phyloP scores from a whole-genome alignment of 2,329 filamentous ascomycete species.

The Cadophora sp. region DNA sequence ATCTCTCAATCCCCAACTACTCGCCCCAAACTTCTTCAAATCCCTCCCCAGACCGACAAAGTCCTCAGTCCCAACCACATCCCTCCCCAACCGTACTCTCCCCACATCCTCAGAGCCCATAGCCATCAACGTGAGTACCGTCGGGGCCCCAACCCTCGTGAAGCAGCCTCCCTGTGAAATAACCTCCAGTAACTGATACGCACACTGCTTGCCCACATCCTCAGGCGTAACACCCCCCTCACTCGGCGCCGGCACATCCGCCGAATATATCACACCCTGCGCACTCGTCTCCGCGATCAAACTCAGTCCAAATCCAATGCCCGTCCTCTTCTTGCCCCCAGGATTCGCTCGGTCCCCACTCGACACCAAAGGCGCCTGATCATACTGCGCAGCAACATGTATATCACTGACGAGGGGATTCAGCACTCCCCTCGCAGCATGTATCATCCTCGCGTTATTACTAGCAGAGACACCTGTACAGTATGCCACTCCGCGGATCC shows the following conservation, averaged over 20 bases:
- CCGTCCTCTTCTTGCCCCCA: slow-evolving; percentile 70
- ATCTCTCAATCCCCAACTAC: slow-evolving; percentile 88
- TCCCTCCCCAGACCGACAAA: slow-evolving; percentile 83
- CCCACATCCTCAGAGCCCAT: slow-evolving; percentile 98
- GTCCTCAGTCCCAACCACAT: slow-evolving; percentile 82
- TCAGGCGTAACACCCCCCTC: slow-evolving; percentile 85
- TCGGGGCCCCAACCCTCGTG: slow-evolving; percentile 72
- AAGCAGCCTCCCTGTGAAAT: slow-evolving; percentile 86
- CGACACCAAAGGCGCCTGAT: slow-evolving; percentile 63
- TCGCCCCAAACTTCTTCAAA: slow-evolving; percentile 85
- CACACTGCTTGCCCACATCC: slow-evolving; percentile 87
- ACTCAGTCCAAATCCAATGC: slow-evolving; percentile 90
- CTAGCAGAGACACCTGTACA: slow-evolving; percentile 88
- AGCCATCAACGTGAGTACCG: slow-evolving; percentile 88
- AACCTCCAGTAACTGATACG: slow-evolving; percentile 85
- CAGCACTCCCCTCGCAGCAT: slow-evolving; percentile 83
- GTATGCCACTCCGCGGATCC: slow-evolving; percentile 92
- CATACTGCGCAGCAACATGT: slow-evolving; percentile 84
- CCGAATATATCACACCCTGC: slow-evolving; percentile 81
- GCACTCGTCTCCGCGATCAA: slow-evolving; percentile 92
- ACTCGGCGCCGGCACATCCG: slow-evolving; percentile 78
- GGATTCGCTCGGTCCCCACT: slow-evolving; percentile 61
- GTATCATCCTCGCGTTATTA: slow-evolving; percentile 96
- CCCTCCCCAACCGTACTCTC: slow-evolving; percentile 79
- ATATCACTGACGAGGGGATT: slow-evolving; percentile 89